Evolutionary conservation across 2,329 filamentous ascomycete species (phyloP), one percentile per base, ranked within the genome.

Genomic region (Arthrobotrys conoides): DNA sequence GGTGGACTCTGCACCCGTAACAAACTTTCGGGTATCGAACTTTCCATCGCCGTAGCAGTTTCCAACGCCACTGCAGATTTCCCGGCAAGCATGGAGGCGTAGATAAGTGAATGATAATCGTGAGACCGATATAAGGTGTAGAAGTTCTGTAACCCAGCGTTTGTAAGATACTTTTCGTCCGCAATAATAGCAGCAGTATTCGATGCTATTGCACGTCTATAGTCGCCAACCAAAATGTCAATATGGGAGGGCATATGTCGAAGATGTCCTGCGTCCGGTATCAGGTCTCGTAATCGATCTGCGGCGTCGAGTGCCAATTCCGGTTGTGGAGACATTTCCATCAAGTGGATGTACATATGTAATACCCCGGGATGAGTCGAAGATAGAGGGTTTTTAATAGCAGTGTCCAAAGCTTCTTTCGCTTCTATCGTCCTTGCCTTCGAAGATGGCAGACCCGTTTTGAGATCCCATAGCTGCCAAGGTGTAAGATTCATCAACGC

Each of bases 221-320:
- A 94, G 81, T 93, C 89, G 12, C 92, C 92, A 30, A 90, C 88
- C 0, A 94, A 87, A 10, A 93, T 88, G 83, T 94, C 92, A 41
- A 94, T 86, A 83, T 95, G 92, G 0, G 90, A 90, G 0, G 92
- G 92, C 92, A 95, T 94, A 82, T 93, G 91, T 48, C 90, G 86
- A 0, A 93, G 84, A 83, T 94, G 92, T 0, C 91, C 91, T 0
- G 89, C 87, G 82, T 93, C 91, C 0, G 91, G 91, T 0, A 91
- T 88, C 1, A 93, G 86, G 9, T 86, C 87, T 22, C 91, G 89
- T 10, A 93, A 86, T 16, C 85, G 84, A 81, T 93, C 88, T 4
- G 91, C 91, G 0, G 88, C 86, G 0, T 87, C 85, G 16, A 92
- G 83, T 0, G 90, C 92, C 0, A 84, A 83, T 82, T 93, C 91